Base-by-base conservation (phyloP, 1,284 basidiomycete genomes). In the Ganoderma leucocontextum region DNA sequence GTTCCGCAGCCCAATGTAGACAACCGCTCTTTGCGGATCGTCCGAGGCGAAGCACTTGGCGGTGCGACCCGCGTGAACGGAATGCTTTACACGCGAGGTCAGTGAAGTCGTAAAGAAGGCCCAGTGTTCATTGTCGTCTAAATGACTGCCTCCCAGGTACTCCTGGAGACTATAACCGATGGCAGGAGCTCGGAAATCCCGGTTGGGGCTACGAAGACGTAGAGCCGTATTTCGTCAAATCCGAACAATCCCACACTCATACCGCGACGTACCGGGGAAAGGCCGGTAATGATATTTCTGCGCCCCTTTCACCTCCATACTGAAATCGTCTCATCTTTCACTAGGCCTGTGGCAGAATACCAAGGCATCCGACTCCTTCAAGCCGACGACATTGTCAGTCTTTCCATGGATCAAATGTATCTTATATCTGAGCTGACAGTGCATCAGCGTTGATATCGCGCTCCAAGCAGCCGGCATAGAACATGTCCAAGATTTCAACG, bases 41-140 rank as follows among this genome's bases (percentile, higher is more conserved):
- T 82, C 47, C 77, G 79, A 5, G 85, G 84, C 0, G 80, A 80
- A 53, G 79, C 77, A 0, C 74, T 85, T 4, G 85, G 85, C 13
- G 85, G 85, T 0, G 80, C 78, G 0, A 81, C 82, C 0, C 64
- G 66, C 2, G 82, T 86, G 68, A 87, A 86, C 68, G 78, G 75
- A 42, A 78, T 81, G 77, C 68, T 82, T 62, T 84, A 84, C 64
- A 79, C 79, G 0, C 78, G 82, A n/a, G 80, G 73, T 59, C 12
- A 29, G 59, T n/a, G 5, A 4, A 10, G 10, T 44, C 9, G 4
- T 22, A 17, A 10, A 15, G 39, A 12, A 29, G 17, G 15, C 2
- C 17, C n/a, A n/a, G n/a, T 41, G 8, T 41, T 42, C 39, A 10
- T 42, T 47, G 19, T 36, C 44, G 15, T 25, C 33, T 2, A 13